Conservation (phyloP, 202 grass and related monocot genomes). For the Sporobolus alterniflorus region DNA sequence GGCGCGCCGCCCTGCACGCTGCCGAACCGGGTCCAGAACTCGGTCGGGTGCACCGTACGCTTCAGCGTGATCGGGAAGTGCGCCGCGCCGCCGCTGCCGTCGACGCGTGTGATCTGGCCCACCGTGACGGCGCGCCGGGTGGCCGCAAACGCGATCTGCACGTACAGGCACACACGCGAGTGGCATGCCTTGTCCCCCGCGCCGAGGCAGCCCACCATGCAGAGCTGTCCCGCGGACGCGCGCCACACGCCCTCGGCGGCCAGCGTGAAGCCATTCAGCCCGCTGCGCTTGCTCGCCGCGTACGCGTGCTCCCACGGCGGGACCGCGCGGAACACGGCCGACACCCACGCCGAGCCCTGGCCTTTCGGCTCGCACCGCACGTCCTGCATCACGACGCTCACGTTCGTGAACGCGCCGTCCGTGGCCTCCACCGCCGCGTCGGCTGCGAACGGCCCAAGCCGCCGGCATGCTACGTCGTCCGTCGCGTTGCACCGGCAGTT, state of each 20-base stretch:
- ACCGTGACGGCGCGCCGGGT: constrained; percentile 58
- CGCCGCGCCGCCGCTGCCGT: constrained; percentile 6
- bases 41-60: constrained; percentile 52
- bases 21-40: constrained; percentile 59
- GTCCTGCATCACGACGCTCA: constrained; percentile 77
- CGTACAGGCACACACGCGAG: constrained; percentile 79
- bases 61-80: constrained; percentile 61
- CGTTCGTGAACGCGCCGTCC: constrained; percentile 56
- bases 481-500: constrained; percentile 77
- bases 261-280: constrained; percentile 62
- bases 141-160: constrained; percentile 65
- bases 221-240: constrained; percentile 70
- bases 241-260: constrained; percentile 85
- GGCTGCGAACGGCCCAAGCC: constrained; percentile 67
- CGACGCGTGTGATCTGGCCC: constrained; percentile 68
- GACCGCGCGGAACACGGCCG: constrained; percentile 69
- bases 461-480: constrained; percentile 46
- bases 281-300: constrained; percentile 52
- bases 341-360: constrained; percentile 56
- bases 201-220: constrained; percentile 89
- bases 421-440: constrained; percentile 44
- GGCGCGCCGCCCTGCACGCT: constrained; percentile 25
- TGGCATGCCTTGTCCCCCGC: constrained; percentile 46
- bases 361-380: constrained; percentile 55
- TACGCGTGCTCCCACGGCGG: constrained; percentile 63